Evolutionary conservation across 2,329 filamentous ascomycete genomes (phyloP).

Genomic region (Cercospora beticola): DNA sequence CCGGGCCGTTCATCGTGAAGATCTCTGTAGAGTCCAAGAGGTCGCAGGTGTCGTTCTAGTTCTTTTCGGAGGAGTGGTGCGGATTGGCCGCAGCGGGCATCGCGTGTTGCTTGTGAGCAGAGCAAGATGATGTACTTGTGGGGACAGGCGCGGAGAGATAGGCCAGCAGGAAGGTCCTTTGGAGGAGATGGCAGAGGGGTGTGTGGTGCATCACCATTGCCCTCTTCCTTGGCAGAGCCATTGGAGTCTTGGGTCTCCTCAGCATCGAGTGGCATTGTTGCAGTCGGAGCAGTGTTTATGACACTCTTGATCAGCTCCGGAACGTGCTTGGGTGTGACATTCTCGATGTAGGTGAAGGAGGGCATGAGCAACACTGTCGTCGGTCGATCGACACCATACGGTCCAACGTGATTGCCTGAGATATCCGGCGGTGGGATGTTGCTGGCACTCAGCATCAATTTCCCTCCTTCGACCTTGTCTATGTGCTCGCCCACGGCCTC

Average conservation of each 20-base stretch:
- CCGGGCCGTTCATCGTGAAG: slow-evolving; percentile 84
- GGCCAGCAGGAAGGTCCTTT: slow-evolving; percentile 35
- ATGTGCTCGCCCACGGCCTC: slow-evolving; percentile 48
- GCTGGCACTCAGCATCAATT: slow-evolving; percentile 85
- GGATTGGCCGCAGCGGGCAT: slow-evolving; percentile 90
- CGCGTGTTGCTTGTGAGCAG: slow-evolving; percentile 91
- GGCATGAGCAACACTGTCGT: slow-evolving; percentile 83
- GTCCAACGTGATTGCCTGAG: slow-evolving; percentile 55
- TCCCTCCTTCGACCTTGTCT: slow-evolving; percentile 45
- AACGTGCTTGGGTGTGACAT: slow-evolving; percentile 74
- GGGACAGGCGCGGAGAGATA: slow-evolving; percentile 66
- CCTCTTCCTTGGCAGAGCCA: slow-evolving; percentile 11
- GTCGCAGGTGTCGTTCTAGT: slow-evolving; percentile 83
- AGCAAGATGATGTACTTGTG: slow-evolving; percentile 87
- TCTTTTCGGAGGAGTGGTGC: slow-evolving; percentile 86
- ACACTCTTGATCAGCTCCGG: slow-evolving; percentile 69
- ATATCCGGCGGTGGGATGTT: slow-evolving; percentile 78
- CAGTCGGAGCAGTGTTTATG: slow-evolving; percentile 72
- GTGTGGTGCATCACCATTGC: slow-evolving; percentile 19
- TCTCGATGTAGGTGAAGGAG: slow-evolving; percentile 77
- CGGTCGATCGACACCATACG: slow-evolving; percentile 58
- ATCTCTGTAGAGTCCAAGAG: slow-evolving; percentile 81
- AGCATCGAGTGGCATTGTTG: slow-evolving; percentile 58
- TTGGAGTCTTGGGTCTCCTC: slow-evolving; percentile 6
- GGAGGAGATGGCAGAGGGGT: slow-evolving; percentile 20